phyloP scores from a whole-genome alignment of 805 yeast genomes.

The Wickerhamiella bombiphila region DNA sequence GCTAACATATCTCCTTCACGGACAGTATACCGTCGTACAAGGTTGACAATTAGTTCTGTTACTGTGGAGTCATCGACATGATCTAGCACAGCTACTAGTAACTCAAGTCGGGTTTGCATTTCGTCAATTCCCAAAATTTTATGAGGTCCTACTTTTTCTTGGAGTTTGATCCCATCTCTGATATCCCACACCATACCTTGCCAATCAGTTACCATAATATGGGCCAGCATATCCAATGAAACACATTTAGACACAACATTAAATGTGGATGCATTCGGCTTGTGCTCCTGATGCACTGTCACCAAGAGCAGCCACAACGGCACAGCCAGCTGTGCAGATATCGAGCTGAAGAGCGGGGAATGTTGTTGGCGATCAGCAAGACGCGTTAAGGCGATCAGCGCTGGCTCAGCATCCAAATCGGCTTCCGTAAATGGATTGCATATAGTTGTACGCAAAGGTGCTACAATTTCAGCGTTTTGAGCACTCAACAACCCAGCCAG shows the following conservation, averaged over 20 bases:
- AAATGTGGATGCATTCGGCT: constrained; percentile 11
- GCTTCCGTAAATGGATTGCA: constrained; percentile 8
- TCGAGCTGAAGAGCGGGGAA: constrained; percentile 5
- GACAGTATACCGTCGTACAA: constrained; percentile 35
- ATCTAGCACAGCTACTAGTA: constrained; percentile 32
- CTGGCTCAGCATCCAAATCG: constrained; percentile 2
- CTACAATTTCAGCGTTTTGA: constrained; percentile 10
- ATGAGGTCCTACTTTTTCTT: neutral
- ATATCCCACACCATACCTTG: neutral
- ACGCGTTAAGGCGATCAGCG: constrained; percentile 10
- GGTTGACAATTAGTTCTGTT: constrained; percentile 31
- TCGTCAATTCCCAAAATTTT: constrained; percentile 22
- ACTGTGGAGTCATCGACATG: constrained; percentile 35
- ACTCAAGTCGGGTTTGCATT: constrained; percentile 32
- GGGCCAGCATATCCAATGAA: neutral
- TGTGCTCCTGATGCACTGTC: constrained; percentile 9
- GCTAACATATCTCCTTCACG: constrained; percentile 28
- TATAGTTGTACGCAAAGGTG: constrained; percentile 10
- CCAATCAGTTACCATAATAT: neutral
- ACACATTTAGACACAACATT: constrained; percentile 7
- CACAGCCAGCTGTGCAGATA: constrained; percentile 5
- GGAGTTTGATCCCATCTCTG: neutral
- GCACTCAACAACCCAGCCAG: constrained; percentile 4
- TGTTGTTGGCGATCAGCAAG: constrained; percentile 1
- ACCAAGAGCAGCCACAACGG: constrained; percentile 17